Base-by-base conservation (phyloP, 1,284 basidiomycete species). In the Ceratobasidium sp. region DNA sequence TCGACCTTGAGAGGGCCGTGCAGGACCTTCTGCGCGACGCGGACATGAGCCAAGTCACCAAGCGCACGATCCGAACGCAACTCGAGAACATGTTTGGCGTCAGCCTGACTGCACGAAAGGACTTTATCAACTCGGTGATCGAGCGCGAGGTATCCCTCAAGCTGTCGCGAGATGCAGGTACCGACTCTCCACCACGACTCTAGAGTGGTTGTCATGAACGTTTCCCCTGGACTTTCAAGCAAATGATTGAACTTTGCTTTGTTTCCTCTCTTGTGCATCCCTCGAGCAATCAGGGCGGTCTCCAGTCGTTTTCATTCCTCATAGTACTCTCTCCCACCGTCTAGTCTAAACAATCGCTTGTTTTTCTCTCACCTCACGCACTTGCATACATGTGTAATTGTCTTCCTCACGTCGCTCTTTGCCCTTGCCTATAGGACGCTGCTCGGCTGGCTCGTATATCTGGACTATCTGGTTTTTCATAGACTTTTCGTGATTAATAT, bases 41-140 rank as follows among this genome's bases (percentile, higher is more conserved):
- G 0, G 93, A 97, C 79, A 82, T 97, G 65, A 93, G 94, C 76
- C 87, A 87, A 22, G 85, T 96, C 69, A 96, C 94, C 56, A 97
- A 97, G 82, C 88, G 94, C 73, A 90, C 90, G 73, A 89, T 98
- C 67, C 85, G 95, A 55, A 84, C 87, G 70, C 87, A 88, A 75
- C 81, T 98, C 57, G 92, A 96, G 79, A 86, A 87, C 70, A 84
- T 85, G 73, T 95, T 89, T 75, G 86, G 72, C 35, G 57, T 76
- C 25, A 76, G 74, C 29, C 73, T 82, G 45, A 72, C 72, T 1
- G 65, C 72, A 15, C 75, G 78, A 71, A 82, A 82, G 74, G 80
- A 79, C 47, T 71, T 73, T 42, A 82, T 82, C 71, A 81, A 81
- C 70, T 74, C 71, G 70, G 65, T 45, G 45, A 72, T 69, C 35